Evolutionary conservation across 495 filamentous ascomycete genomes (phyloP).

Genomic region (Neurospora sublineolata): DNA sequence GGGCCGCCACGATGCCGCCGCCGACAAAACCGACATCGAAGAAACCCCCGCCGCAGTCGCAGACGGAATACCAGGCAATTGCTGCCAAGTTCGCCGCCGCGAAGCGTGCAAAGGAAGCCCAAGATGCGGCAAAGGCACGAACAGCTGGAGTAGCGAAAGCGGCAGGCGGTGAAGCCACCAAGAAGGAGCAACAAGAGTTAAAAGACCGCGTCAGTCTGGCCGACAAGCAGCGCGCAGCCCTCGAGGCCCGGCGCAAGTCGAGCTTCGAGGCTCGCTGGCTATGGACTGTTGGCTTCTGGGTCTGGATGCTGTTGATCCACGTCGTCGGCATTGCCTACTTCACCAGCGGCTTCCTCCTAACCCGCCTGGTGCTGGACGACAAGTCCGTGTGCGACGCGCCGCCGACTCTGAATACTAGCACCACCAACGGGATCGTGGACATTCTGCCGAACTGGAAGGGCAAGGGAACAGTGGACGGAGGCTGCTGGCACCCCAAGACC

Average conservation of each 20-base stretch:
- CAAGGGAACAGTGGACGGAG: constrained; percentile 44
- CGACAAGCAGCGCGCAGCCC: constrained; percentile 23
- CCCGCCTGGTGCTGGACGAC: constrained; percentile 76
- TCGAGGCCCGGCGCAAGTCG: constrained; percentile 30
- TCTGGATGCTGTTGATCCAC: constrained; percentile 55
- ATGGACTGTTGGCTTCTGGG: constrained; percentile 42
- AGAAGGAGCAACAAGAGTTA: constrained; percentile 7
- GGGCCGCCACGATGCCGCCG: constrained; percentile 14
- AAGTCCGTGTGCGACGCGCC: constrained; percentile 70
- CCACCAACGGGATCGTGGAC: neutral
- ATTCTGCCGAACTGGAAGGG: constrained; percentile 27
- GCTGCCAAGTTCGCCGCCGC: constrained; percentile 36
- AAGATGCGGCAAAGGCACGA: constrained; percentile 12
- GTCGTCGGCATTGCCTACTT: constrained; percentile 78
- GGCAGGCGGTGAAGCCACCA: neutral
- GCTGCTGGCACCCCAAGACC: constrained; percentile 91
- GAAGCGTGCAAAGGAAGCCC: constrained; percentile 32
- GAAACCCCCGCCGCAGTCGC: constrained; percentile 7
- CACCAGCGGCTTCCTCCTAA: constrained; percentile 92
- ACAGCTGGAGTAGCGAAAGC: constrained; percentile 3
- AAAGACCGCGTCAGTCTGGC: constrained; percentile 11
- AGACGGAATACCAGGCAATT: constrained; percentile 30
- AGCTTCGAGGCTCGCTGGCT: constrained; percentile 32
- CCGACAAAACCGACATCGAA: constrained; percentile 14
- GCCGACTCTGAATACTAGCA: constrained; percentile 43